phyloP scores from a whole-genome alignment of 2,329 filamentous ascomycete genomes.

The Botrytis cinerea region DNA sequence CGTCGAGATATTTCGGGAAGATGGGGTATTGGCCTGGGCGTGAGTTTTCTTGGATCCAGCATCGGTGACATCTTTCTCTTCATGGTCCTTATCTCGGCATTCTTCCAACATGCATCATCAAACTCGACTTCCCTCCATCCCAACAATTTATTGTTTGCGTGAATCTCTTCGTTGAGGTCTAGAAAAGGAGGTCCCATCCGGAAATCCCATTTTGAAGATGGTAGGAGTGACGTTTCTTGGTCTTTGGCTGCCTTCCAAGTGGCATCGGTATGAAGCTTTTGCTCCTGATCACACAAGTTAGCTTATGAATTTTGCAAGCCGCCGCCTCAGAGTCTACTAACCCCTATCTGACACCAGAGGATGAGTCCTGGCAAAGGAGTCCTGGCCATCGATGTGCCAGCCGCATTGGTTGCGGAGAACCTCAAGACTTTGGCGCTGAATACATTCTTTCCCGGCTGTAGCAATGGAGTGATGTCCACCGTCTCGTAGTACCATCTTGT shows the following conservation, averaged over 20 bases:
- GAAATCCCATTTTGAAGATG: neutral
- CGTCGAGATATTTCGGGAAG: neutral
- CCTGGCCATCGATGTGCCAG: slow-evolving; percentile 4
- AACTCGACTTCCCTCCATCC: neutral
- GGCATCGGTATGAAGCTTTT: slow-evolving; percentile 4
- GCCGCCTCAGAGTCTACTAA: neutral
- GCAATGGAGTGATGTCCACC: slow-evolving; percentile 4
- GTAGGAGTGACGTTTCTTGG: neutral
- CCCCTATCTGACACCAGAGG: slow-evolving; percentile 14
- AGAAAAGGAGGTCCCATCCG: neutral
- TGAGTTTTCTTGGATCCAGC: slow-evolving; percentile 4
- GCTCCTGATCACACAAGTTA: neutral
- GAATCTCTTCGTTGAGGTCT: slow-evolving; percentile 4
- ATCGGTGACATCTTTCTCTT: slow-evolving; percentile 14
- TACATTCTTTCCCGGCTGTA: neutral
- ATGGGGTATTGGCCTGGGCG: slow-evolving; percentile 6
- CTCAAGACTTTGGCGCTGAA: slow-evolving; percentile 7
- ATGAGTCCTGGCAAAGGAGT: neutral
- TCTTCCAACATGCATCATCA: neutral
- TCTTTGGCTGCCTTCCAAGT: slow-evolving; percentile 2
- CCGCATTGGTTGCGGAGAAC: neutral
- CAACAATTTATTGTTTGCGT: neutral
- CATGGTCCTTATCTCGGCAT: neutral
- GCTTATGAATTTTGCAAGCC: neutral
- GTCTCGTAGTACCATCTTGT: slow-evolving; percentile 16